Evolutionary conservation across 768 basidiomycete genomes (phyloP).

Genomic region (Suillus clintonianus): DNA sequence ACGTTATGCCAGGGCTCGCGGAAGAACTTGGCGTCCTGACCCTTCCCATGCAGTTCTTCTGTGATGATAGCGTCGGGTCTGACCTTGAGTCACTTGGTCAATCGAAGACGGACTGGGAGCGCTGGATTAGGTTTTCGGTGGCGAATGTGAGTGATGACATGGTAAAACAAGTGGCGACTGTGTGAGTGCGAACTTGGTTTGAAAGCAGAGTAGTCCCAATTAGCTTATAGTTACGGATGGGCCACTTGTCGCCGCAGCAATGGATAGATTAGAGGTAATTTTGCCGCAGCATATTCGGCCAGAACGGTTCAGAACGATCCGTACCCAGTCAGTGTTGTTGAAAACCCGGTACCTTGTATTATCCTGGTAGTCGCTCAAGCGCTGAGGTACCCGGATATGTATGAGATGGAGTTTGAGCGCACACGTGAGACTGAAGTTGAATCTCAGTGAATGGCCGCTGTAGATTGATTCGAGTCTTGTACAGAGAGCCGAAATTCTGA

Average conservation of each 20-base stretch:
- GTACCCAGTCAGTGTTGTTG: not conserved
- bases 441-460: not conserved
- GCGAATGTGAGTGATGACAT: slow-evolving; percentile 75
- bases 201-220: slow-evolving; percentile 12
- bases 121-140: slow-evolving; percentile 79
- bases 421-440: not conserved
- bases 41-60: slow-evolving; percentile 70
- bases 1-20: slow-evolving; percentile 63
- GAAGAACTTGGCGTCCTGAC: slow-evolving; percentile 62
- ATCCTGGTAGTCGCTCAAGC: not conserved
- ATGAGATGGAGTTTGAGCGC: not conserved
- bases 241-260: not conserved
- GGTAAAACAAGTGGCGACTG: slow-evolving; percentile 51
- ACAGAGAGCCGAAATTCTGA: not conserved
- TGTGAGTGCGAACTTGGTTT: slow-evolving; percentile 45
- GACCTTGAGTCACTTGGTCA: slow-evolving; percentile 23
- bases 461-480: not conserved
- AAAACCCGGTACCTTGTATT: not conserved
- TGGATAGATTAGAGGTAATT: not conserved
- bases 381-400: not conserved
- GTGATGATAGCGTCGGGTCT: slow-evolving; percentile 12
- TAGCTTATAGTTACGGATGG: not conserved
- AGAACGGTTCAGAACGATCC: not conserved
- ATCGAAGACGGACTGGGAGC: slow-evolving; percentile 43
- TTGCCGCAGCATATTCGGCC: not conserved